phyloP scores from a whole-genome alignment of 2,329 filamentous ascomycete genomes.

The Colletotrichum australisinense region DNA sequence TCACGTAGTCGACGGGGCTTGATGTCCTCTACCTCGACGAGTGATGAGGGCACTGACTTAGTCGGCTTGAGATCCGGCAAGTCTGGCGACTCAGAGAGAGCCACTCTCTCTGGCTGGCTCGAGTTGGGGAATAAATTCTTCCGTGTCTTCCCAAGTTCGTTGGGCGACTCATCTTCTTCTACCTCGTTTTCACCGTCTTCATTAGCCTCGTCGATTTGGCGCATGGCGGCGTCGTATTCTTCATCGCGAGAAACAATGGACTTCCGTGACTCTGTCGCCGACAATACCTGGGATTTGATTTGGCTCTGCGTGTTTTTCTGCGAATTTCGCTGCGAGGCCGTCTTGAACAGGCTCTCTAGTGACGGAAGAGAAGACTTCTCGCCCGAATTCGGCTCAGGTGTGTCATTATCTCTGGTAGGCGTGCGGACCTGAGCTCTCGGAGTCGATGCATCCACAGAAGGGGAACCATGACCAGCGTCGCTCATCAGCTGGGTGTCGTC shows the following conservation, averaged over 20 bases:
- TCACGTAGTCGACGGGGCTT: neutral
- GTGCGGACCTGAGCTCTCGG: conserved; percentile 16
- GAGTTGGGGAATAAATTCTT: conserved; percentile 46
- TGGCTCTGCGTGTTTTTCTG: conserved; percentile 43
- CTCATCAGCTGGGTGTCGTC: conserved; percentile 39
- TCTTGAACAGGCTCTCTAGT: conserved; percentile 52
- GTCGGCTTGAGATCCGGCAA: conserved; percentile 34
- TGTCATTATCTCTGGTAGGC: conserved; percentile 4
- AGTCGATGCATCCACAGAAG: conserved; percentile 3
- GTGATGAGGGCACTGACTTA: conserved; percentile 28
- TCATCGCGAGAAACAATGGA: conserved; percentile 42
- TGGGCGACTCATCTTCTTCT: conserved; percentile 39
- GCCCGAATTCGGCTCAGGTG: conserved; percentile 30
- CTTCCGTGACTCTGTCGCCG: conserved; percentile 42
- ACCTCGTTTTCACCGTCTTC: conserved; percentile 39
- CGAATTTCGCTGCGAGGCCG: conserved; percentile 51
- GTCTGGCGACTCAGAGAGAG: conserved; percentile 36
- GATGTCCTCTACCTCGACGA: neutral
- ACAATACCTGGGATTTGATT: conserved; percentile 42
- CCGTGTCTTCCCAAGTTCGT: neutral
- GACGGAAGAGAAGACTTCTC: conserved; percentile 45
- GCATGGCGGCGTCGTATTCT: conserved; percentile 59
- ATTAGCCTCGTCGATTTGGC: conserved; percentile 50
- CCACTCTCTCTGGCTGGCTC: conserved; percentile 42
- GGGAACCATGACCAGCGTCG: conserved; percentile 14